Conservation (phyloP, 202 grass and related monocot genomes). For the Hordeum pubiflorum region DNA sequence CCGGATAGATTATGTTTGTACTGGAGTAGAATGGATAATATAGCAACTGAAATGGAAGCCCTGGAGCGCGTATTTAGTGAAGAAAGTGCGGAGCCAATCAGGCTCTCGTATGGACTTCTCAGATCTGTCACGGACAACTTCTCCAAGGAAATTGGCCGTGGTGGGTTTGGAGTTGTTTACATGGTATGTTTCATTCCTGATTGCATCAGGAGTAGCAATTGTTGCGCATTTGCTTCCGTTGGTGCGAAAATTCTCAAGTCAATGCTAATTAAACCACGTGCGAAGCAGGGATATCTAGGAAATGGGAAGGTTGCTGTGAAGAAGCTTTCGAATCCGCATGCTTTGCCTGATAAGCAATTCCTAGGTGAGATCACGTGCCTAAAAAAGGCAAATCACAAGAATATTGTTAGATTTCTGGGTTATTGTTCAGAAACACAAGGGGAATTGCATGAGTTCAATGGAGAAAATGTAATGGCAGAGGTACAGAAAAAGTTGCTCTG, state of each 20-base stretch:
- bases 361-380: not conserved
- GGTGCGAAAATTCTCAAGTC: too few relatives aligned
- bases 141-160: not conserved
- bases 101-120: not conserved
- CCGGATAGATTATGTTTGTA: too few relatives aligned
- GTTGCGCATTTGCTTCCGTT: too few relatives aligned
- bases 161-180: not conserved
- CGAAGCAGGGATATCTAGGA: not conserved
- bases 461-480: not conserved
- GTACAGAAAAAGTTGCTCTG: not conserved
- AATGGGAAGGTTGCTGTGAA: constrained; percentile 4
- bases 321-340: not conserved
- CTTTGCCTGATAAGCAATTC: not conserved
- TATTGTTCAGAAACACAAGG: not conserved
- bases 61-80: not conserved
- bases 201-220: too few relatives aligned
- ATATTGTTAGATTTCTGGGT: not conserved
- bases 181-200: not conserved
- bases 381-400: not conserved
- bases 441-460: not conserved
- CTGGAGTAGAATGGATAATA: too few relatives aligned
- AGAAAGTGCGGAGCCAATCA: not conserved
- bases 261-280: too few relatives aligned
- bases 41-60: not conserved
- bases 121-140: not conserved